Conservation (phyloP, 768 basidiomycete genomes). For the Russula sp. region DNA sequence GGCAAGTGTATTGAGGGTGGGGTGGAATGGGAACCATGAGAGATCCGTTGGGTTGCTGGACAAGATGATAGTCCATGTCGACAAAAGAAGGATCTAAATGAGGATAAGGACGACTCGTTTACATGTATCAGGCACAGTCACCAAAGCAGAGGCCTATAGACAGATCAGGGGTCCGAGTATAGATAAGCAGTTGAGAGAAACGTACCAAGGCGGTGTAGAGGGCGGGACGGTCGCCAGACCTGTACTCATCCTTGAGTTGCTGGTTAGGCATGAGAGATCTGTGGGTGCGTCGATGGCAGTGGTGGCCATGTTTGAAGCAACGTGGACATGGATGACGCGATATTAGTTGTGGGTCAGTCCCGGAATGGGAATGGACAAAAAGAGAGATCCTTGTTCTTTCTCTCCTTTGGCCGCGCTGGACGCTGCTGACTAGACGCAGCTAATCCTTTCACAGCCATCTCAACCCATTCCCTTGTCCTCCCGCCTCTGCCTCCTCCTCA, state of each 20-base stretch:
- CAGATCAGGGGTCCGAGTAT: conserved; percentile 3
- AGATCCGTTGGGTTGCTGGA: conserved; percentile 44
- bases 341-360: too few relatives aligned
- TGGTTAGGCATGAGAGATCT: conserved; percentile 30
- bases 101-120: not conserved
- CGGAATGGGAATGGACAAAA: too few relatives aligned
- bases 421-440: conserved; percentile 3
- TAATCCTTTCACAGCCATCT: not conserved
- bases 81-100: conserved; percentile 17
- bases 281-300: too few relatives aligned
- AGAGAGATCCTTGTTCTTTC: not conserved
- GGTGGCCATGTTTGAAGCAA: too few relatives aligned
- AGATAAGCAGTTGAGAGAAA: not conserved
- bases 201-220: conserved; percentile 41
- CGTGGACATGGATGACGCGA: too few relatives aligned
- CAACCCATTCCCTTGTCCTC: too few relatives aligned
- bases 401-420: not conserved
- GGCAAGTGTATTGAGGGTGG: conserved; percentile 57
- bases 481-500: not conserved
- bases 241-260: conserved; percentile 39
- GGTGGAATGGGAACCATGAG: conserved; percentile 69
- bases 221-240: conserved; percentile 41
- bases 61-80: conserved; percentile 49
- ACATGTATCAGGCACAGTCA: not conserved
- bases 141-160: conserved; percentile 22